Evolutionary conservation across 768 basidiomycete species (phyloP), one percentile per base, ranked within the genome.

Genomic region (Aureoboletus auriporus): DNA sequence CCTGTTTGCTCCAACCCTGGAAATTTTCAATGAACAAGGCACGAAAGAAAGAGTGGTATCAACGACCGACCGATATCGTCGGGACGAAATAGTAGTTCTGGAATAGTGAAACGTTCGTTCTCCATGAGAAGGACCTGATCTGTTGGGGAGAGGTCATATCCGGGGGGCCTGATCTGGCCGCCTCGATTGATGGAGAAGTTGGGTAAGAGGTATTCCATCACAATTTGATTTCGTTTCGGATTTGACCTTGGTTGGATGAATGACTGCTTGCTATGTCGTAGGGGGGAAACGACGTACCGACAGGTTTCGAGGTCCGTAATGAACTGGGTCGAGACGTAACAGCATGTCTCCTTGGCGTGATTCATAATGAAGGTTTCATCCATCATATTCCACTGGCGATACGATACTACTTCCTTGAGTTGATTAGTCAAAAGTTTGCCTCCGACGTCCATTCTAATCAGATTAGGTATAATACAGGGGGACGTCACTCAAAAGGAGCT

Each of bases 361-460:
- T 95, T 93, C 75, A 96, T 85, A 62, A 97, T 88, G 65, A 86
- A 82, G 3, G 92, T 94, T 66, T 97, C 87, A 60, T 96, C 93
- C 84, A 94, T 93, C 89, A 97, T 92, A 66, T 97, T 91, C 89
- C 91, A 97, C 63, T 97, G 94, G 38, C 95, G 84, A 66, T 89
- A 97, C 11, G 93, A 95, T 6, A 94, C 81, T 39, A 94, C 76
- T 62, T 94, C 90, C 63, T 96, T 96, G 20, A 98, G 78, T 44
- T 95, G 89, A 68, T 98, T 97, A 23, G 94, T 97, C 49, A 98
- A 68, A 9, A 98, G 77, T 70, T 98, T 96, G 40, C 94, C 95
- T 44, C 95, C 94, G 14, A 96, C 84, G 61, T 96, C 93, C 66
- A 98, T 82, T 61, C 94, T 95, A 66, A 44, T 31, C 50, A 51